phyloP scores from a whole-genome alignment of 2,329 filamentous ascomycete species.

The Clarireedia monteithiana region DNA sequence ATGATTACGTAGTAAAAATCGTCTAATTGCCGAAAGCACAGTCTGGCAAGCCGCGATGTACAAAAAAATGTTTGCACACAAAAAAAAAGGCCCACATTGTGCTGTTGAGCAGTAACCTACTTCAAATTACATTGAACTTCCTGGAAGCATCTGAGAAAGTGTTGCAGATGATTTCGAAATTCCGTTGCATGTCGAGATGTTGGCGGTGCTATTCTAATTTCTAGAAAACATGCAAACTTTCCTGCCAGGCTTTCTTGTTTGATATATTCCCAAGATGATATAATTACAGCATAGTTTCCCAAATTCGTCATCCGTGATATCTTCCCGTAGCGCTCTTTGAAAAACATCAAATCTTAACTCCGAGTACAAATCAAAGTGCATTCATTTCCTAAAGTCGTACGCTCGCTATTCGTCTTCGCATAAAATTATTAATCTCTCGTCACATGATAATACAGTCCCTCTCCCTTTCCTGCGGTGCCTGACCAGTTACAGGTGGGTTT shows the following conservation, averaged over 20 bases:
- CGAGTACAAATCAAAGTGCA: no score
- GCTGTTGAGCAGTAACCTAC: no score
- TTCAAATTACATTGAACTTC: no score
- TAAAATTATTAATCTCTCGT: background rate
- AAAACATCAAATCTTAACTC: background rate
- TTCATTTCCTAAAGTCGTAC: background rate
- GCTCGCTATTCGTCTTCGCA: background rate
- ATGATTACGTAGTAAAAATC: background rate
- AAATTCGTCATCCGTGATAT: background rate
- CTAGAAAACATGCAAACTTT: background rate
- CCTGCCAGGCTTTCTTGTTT: no score
- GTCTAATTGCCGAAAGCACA: no score
- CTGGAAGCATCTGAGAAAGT: no score
- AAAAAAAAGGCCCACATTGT: no score
- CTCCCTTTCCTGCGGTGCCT: slow-evolving; percentile 10
- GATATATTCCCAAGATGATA: background rate
- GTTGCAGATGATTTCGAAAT: background rate
- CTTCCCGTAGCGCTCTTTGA: background rate
- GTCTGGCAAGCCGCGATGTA: no score
- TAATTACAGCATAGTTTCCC: background rate
- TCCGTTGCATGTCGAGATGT: background rate
- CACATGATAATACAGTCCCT: slow-evolving; percentile 26
- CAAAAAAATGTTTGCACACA: no score
- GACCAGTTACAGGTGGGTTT: slow-evolving; percentile 4
- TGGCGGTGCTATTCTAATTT: background rate